A percentile compares a stretch with the other conserved stretches of the same genome.
phyloP scores from a whole-genome alignment of 2,329 filamentous ascomycete genomes.

The Capronia americana region DNA sequence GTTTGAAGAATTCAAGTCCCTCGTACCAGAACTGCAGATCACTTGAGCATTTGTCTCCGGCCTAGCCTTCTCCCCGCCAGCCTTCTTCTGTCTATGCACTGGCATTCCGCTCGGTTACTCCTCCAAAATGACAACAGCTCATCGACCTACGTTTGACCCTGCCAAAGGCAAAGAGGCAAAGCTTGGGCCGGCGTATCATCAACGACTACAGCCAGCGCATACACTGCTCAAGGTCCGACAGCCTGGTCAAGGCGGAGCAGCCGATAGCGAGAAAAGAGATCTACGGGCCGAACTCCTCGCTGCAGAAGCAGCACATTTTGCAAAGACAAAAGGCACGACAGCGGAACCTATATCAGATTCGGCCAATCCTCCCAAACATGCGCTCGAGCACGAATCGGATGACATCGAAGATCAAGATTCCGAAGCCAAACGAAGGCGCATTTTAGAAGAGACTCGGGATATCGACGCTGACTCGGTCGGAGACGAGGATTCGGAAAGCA shows the following conservation, averaged over 20 bases:
- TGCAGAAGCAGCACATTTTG: conserved; percentile 85
- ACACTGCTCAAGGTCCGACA: conserved; percentile 88
- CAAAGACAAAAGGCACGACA: conserved; percentile 70
- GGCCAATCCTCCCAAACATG: conserved; percentile 63
- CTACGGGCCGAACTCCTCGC: conserved; percentile 87
- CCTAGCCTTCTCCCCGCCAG: not conserved
- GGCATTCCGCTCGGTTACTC: conserved; percentile 33
- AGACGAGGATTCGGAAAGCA: conserved; percentile 61
- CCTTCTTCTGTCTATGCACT: not conserved
- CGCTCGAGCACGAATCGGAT: conserved; percentile 60
- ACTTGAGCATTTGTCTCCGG: too few species aligned
- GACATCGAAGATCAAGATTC: conserved; percentile 67
- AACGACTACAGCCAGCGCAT: conserved; percentile 91
- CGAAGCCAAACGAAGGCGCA: conserved; percentile 81
- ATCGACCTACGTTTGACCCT: conserved; percentile 94
- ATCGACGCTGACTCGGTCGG: conserved; percentile 78
- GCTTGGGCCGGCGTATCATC: conserved; percentile 92
- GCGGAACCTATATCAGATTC: conserved; percentile 42
- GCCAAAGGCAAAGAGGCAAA: conserved; percentile 94
- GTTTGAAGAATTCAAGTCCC: not conserved
- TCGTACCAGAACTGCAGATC: not conserved
- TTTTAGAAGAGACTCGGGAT: conserved; percentile 85
- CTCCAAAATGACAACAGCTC: conserved; percentile 57
- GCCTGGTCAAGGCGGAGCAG: conserved; percentile 86
- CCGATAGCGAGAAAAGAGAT: conserved; percentile 74